Evolutionary conservation across 371 early-diverging fungal species (phyloP), one percentile per base, ranked within the genome.

Genomic region (Mortierella sp.): DNA sequence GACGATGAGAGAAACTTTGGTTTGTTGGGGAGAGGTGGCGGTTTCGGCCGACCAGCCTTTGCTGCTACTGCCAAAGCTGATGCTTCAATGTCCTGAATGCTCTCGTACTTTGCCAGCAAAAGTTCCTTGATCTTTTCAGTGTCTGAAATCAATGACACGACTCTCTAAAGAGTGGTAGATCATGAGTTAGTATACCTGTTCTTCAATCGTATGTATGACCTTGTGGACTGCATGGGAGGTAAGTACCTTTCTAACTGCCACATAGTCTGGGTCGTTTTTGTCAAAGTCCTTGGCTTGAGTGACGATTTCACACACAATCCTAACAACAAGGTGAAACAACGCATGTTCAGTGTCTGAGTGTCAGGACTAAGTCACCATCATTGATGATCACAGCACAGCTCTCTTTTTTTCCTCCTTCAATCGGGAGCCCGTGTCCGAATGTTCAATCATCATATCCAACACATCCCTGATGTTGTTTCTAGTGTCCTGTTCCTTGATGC

Each of bases 231-330:
- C 14, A 9, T 50, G 16, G 50, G 11, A 4, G 16, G 16, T 13
- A 31, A 26, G 86, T 90, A 91, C 93, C 76, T 85, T 90, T 68
- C 87, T 88, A 14, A 93, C 80, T 6, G 83, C 71, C 1, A 84
- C 19, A 76, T 93, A 94, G 11, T 80, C 75, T 16, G 84, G 72
- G 65, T 91, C 90, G 21, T 76, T 81, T 26, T 82, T 89, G 21
- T 88, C 87, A 74, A 81, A 89, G 11, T 90, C 89, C n/a, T 82
- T 85, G 77, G 89, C 89, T n/a, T 87, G 87, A 34, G 84, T 77
- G 48, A 94, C 82, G 34, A 92, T 83, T 58, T 93, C 93, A 6
- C 91, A 65, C 71, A 93, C 81, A 50, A 95, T 93, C 70, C 93
- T 94, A 72, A 19, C n/a, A 50, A 9, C 9, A 45, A 6, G 54